phyloP scores from a whole-genome alignment of 2,329 filamentous ascomycete species.

The Pseudocercospora musae region DNA sequence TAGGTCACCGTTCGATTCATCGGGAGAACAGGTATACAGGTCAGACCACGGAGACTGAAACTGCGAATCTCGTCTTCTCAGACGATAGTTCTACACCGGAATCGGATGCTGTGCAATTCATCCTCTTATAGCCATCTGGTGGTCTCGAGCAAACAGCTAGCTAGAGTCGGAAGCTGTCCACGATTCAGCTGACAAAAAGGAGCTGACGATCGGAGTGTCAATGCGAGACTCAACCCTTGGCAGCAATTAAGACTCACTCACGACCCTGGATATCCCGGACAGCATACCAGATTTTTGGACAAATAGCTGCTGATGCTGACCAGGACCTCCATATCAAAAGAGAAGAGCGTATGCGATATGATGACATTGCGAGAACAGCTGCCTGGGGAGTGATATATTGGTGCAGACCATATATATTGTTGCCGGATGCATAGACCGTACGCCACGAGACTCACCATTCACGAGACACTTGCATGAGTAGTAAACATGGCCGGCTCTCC shows the following conservation, averaged over 20 bases:
- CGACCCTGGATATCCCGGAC: not conserved
- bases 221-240: not conserved
- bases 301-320: not conserved
- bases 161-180: not conserved
- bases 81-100: no score
- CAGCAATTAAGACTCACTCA: not conserved
- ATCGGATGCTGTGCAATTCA: not conserved
- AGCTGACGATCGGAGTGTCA: not conserved
- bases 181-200: not conserved
- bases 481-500: slow-evolving; percentile 11
- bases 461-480: not conserved
- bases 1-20: no score
- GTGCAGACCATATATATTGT: not conserved
- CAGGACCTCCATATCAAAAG: not conserved
- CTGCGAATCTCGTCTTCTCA: not conserved
- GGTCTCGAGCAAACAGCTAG: not conserved
- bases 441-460: not conserved
- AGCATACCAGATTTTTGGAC: not conserved
- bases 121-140: not conserved
- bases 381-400: not conserved
- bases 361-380: not conserved
- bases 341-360: not conserved
- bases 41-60: not conserved
- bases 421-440: not conserved
- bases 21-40: no score